Evolutionary conservation across 257 asterid species (phyloP), one percentile per base, ranked within the genome.

Genomic region (Solanum chiquidenum): DNA sequence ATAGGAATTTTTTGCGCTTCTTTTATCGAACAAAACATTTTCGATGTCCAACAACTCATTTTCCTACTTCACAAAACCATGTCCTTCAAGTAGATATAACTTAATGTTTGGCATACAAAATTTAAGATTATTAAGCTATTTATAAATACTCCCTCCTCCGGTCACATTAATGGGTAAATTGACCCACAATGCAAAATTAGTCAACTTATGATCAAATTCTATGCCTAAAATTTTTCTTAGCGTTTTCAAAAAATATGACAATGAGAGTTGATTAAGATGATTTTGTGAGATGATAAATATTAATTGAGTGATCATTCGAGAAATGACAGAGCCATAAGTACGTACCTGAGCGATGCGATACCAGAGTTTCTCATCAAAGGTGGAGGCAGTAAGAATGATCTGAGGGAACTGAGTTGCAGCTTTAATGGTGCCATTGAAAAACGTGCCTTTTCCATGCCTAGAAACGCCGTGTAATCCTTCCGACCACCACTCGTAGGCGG

Each of bases 401-500:
- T 91, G 93, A 83, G 96, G 98, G 86, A 94, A 94, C 86, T 89
- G 88, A 55, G 97, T 94, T 91, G 98, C 95, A 68, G 95, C 77
- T 1, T 49, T 88, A 80, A 95, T 68, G 33, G 90, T 69, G 58
- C 98, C 97, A 52, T 84, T 89, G 83, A 93, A 94, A 7, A 34
- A 68, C 5, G 90, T 76, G 20, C 98, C 97, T 29, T 34, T 92
- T 3, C 98, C 96, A 75, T 91, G 92, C 37, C 91, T 83, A 4
- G 96, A 93, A 77, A 94, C 91, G 27, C 98, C 97, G 72, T 95
- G 98, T 89, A 93, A 86, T 6, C 92, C 97, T 88, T 94, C 98
- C 55, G 96, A 94, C 98, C 98, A 94, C 98, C 97, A 95, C 91
- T 93, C 90, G 49, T 91, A 92, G 58, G 96, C 94, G 86, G 98